Evolutionary conservation across 371 early-diverging fungal genomes (phyloP).

Genomic region (Mortierella sp.): DNA sequence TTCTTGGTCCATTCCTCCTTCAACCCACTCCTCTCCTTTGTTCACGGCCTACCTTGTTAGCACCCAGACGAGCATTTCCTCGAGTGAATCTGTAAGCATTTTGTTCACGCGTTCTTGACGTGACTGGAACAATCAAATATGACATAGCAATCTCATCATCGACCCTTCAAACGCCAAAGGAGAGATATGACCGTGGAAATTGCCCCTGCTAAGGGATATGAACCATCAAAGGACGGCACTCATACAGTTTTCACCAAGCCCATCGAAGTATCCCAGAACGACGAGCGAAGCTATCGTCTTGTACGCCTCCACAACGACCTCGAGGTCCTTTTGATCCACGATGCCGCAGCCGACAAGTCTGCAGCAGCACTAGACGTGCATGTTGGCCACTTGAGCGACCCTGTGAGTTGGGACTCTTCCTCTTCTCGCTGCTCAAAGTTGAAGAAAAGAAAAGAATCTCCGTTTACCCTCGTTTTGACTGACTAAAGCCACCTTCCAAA

Average conservation of each 20-base stretch:
- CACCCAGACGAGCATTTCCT: no score
- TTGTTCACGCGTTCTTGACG: no score
- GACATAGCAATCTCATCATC: no score
- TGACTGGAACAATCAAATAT: no score
- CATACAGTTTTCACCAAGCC: slow-evolving; percentile 40
- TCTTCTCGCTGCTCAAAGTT: no score
- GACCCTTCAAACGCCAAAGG: no score
- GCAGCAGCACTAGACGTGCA: slow-evolving; percentile 92
- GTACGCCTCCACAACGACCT: slow-evolving; percentile 82
- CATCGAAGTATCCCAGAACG: slow-evolving; percentile 71
- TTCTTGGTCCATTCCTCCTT: no score
- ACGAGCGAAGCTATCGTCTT: slow-evolving; percentile 82
- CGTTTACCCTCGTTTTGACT: neutral
- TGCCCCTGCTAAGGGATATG: slow-evolving; percentile 22
- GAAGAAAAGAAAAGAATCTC: no score
- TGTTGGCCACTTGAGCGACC: slow-evolving; percentile 89
- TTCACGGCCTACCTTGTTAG: no score
- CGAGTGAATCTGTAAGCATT: no score
- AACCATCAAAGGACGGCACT: slow-evolving; percentile 16
- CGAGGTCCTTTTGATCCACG: slow-evolving; percentile 83
- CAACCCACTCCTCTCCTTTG: no score
- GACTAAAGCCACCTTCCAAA: neutral
- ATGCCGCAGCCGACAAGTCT: slow-evolving; percentile 85
- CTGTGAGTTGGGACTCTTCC: slow-evolving; percentile 54
- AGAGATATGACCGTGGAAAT: no score